These are phyloP conservation scores for Cladosporium halotolerans DNA, from an alignment of 2,329 filamentous ascomycete genomes.

Conservation along the genomic window DNA sequence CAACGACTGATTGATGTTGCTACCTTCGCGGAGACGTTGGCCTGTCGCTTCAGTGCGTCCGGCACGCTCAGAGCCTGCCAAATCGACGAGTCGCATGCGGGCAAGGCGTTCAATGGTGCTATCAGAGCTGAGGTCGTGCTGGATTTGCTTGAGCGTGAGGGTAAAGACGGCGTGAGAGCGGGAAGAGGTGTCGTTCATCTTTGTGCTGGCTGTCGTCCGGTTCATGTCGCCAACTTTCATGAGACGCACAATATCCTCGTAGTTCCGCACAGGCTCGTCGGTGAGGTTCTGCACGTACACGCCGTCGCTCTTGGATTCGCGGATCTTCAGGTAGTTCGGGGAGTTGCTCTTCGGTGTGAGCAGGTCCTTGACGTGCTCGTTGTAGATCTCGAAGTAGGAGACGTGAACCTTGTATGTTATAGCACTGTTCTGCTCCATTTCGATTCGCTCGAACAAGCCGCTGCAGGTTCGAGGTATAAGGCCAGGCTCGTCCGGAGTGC, in stretches of 20 bases:
- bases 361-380: conserved; percentile 94
- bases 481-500: conserved; percentile 73
- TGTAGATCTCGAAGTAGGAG: conserved; percentile 99
- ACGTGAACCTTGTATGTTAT: conserved; percentile 96
- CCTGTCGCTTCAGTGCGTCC: conserved; percentile 95
- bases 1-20: conserved; percentile 98
- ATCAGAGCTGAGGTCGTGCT: conserved; percentile 94
- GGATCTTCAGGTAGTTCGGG: conserved; percentile 91
- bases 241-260: conserved; percentile 77
- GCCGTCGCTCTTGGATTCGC: conserved; percentile 88
- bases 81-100: conserved; percentile 87
- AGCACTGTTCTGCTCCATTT: conserved; percentile 75
- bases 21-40: conserved; percentile 81
- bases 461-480: conserved; percentile 93
- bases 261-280: conserved; percentile 82
- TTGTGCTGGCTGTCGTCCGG: conserved; percentile 85
- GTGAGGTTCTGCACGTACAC: conserved; percentile 96
- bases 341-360: conserved; percentile 73
- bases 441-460: conserved; percentile 90
- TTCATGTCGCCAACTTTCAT: conserved; percentile 88
- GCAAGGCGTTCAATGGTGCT: conserved; percentile 93
- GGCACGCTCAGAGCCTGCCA: conserved; percentile 89
- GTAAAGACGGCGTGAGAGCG: conserved; percentile 97
- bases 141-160: conserved; percentile 95
- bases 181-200: conserved; percentile 98